Conservation (phyloP, 352 stramenopile species). For the Globisporangium alternatum region DNA sequence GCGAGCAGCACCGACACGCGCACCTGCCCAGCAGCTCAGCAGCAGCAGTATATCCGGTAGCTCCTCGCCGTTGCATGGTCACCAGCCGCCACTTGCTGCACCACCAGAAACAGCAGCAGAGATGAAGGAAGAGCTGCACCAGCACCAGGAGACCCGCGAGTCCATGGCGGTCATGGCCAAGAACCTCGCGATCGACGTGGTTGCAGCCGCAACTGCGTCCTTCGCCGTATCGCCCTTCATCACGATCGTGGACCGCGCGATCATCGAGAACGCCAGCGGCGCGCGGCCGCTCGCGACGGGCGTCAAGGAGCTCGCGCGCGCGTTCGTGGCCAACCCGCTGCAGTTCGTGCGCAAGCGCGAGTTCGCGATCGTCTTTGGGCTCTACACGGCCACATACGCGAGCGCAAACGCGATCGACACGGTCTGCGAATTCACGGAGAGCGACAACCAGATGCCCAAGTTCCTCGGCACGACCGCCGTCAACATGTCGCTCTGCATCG, state of each 20-base stretch:
- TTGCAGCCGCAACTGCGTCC: conserved; percentile 57
- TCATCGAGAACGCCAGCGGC: conserved; percentile 88
- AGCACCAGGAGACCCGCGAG: conserved; percentile 16
- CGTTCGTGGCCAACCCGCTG: conserved; percentile 67
- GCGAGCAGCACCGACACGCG: not conserved
- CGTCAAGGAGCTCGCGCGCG: conserved; percentile 56
- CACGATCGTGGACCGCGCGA: conserved; percentile 86
- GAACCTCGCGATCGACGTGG: conserved; percentile 52
- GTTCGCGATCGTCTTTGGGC: conserved; percentile 88
- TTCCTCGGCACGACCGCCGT: conserved; percentile 86
- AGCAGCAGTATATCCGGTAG: not conserved
- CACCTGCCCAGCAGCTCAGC: not conserved
- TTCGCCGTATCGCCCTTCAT: conserved; percentile 85
- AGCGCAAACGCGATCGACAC: conserved; percentile 86
- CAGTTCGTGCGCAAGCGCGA: conserved; percentile 83
- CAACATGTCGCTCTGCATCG: conserved; percentile 90
- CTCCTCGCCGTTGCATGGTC: not conserved
- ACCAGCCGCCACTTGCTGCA: not conserved
- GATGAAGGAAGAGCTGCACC: conserved; percentile 17
- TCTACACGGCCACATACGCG: conserved; percentile 90
- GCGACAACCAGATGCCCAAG: conserved; percentile 84
- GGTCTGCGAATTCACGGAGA: conserved; percentile 70
- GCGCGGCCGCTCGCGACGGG: conserved; percentile 54
- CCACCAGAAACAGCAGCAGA: not conserved
- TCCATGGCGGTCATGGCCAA: conserved; percentile 32